phyloP scores from a whole-genome alignment of 192 early-diverging fungal species.

The Tieghemiomyces parasiticus region DNA sequence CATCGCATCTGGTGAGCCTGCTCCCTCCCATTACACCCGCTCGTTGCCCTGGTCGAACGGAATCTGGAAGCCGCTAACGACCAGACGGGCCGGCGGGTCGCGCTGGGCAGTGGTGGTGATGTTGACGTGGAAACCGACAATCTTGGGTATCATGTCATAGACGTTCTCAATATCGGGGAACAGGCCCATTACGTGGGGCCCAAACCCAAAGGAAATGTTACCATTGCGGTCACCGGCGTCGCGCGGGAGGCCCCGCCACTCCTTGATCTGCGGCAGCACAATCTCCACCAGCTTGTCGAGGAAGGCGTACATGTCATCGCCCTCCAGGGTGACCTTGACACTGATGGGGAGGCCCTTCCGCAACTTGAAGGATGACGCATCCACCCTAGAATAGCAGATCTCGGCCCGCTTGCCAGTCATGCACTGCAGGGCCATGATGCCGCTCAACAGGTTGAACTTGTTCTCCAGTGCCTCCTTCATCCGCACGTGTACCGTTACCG shows the following conservation, averaged over 20 bases:
- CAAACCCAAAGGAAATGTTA: slow-evolving; percentile 72
- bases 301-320: slow-evolving; percentile 82
- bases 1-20: too few relatives aligned
- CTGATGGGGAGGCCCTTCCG: slow-evolving; percentile 87
- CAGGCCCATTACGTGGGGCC: slow-evolving; percentile 62
- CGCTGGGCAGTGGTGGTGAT: slow-evolving; percentile 69
- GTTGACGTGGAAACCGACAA: slow-evolving; percentile 77
- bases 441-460: slow-evolving; percentile 79
- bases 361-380: slow-evolving; percentile 74
- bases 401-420: slow-evolving; percentile 71
- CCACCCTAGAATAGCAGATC: slow-evolving; percentile 61
- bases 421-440: slow-evolving; percentile 78
- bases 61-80: slow-evolving; percentile 80
- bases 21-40: neutral
- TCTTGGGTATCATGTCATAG: slow-evolving; percentile 83
- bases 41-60: slow-evolving; percentile 37
- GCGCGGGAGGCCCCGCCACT: slow-evolving; percentile 69
- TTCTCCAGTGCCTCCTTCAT: slow-evolving; percentile 70
- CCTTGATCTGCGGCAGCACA: slow-evolving; percentile 87
- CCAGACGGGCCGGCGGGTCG: slow-evolving; percentile 58
- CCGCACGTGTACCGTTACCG: slow-evolving; percentile 74
- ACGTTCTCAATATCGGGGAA: slow-evolving; percentile 96
- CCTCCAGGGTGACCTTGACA: slow-evolving; percentile 61
- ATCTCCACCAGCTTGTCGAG: slow-evolving; percentile 88
- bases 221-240: slow-evolving; percentile 66